These are phyloP conservation scores for Microsporum audouinii DNA, from an alignment of 2,329 filamentous ascomycete species.

Conservation along the genomic window DNA sequence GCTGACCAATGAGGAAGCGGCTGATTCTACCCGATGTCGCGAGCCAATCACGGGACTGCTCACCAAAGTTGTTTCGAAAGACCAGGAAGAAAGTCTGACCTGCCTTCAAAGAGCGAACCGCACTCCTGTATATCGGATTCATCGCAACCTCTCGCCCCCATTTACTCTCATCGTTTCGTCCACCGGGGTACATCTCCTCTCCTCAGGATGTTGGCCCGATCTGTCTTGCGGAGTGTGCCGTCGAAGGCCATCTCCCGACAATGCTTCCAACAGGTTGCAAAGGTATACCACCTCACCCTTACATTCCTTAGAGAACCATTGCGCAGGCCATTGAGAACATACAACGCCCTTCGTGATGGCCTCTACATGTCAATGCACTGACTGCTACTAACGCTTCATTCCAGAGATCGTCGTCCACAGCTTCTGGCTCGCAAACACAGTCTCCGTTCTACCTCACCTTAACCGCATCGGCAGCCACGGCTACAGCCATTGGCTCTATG, in stretches of 20 bases:
- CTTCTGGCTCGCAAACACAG: slow-evolving; percentile 45
- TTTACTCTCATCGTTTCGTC: slow-evolving; percentile 6
- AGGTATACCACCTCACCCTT: slow-evolving; percentile 48
- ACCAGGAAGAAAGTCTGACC: slow-evolving; percentile 5
- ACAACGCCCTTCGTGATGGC: not conserved
- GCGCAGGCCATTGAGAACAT: slow-evolving; percentile 11
- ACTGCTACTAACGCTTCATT: not conserved
- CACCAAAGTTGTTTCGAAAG: slow-evolving; percentile 9
- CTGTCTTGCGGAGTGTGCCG: slow-evolving; percentile 79
- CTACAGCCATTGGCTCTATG: slow-evolving; percentile 74
- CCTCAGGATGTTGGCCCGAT: slow-evolving; percentile 78
- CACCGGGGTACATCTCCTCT: slow-evolving; percentile 24
- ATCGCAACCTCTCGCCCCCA: slow-evolving; percentile 19
- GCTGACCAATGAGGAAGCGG: slow-evolving; percentile 13
- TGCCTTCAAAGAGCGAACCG: slow-evolving; percentile 1
- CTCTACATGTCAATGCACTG: not conserved
- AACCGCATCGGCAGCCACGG: slow-evolving; percentile 74
- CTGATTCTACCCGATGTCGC: slow-evolving; percentile 11
- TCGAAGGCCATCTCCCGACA: slow-evolving; percentile 67
- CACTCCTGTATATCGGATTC: not conserved
- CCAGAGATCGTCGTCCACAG: slow-evolving; percentile 43
- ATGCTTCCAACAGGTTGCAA: slow-evolving; percentile 58
- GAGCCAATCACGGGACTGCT: slow-evolving; percentile 10
- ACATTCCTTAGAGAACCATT: slow-evolving; percentile 20
- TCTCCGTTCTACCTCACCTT: slow-evolving; percentile 74